A percentile compares a stretch with the other conserved stretches of the same genome.
phyloP scores from a whole-genome alignment of 2,329 filamentous ascomycete genomes.

The Penicillium hesseltinei region DNA sequence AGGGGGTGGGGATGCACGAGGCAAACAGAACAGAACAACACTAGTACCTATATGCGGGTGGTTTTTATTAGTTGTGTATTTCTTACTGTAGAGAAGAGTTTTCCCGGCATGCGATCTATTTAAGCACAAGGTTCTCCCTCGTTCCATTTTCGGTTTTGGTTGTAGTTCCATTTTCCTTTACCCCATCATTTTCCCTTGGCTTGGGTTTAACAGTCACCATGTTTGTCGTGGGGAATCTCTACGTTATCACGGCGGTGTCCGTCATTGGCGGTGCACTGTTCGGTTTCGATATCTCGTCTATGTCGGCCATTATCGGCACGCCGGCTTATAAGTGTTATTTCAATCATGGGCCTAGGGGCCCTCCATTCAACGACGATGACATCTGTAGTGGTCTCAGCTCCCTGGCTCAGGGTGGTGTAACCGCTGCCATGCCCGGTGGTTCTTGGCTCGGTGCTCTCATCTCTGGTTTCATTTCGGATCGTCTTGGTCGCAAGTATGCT shows the following conservation, averaged over 20 bases:
- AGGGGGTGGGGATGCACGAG: not conserved
- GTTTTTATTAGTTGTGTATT: constrained; percentile 1
- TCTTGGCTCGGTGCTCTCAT: constrained; percentile 61
- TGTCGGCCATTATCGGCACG: constrained; percentile 34
- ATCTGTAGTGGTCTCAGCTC: constrained; percentile 48
- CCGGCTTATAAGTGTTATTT: constrained; percentile 67
- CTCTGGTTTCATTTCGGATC: constrained; percentile 57
- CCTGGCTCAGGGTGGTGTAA: constrained; percentile 64
- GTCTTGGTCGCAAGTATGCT: constrained; percentile 51
- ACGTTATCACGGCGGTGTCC: constrained; percentile 57
- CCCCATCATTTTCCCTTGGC: not conserved
- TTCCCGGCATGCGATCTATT: constrained; percentile 6
- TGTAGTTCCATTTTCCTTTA: not conserved
- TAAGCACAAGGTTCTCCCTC: not conserved
- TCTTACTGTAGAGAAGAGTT: constrained; percentile 1
- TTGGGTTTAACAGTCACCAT: constrained; percentile 19
- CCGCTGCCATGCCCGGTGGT: constrained; percentile 71
- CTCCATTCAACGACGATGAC: constrained; percentile 51
- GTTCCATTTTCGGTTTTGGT: not conserved
- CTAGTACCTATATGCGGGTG: not conserved
- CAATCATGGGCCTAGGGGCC: constrained; percentile 55
- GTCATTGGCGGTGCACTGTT: constrained; percentile 37
- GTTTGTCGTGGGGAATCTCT: constrained; percentile 53
- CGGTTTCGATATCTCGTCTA: constrained; percentile 38
- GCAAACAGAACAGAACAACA: not conserved